phyloP scores from a whole-genome alignment of 345 rosid species.

The Salix arbutifolia region DNA sequence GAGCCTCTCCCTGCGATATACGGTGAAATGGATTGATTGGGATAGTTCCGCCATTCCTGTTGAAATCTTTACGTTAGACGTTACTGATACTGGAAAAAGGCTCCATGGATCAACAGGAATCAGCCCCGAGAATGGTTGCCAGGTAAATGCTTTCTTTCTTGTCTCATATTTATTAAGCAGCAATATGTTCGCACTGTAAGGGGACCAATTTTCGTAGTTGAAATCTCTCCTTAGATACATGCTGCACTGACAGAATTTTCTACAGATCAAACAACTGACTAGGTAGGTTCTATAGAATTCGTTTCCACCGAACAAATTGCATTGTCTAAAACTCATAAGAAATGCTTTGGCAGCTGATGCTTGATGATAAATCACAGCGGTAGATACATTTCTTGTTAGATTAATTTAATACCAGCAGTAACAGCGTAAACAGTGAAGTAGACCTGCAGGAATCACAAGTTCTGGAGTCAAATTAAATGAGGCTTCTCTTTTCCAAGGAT shows the following conservation, averaged over 20 bases:
- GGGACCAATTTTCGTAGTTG: background rate
- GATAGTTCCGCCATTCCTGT: conserved; percentile 53
- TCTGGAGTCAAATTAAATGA: background rate
- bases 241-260: background rate
- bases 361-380: background rate
- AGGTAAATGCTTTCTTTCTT: conserved; percentile 30
- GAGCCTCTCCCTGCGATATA: conserved; percentile 56
- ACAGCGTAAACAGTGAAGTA: background rate
- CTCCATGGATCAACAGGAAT: conserved; percentile 29
- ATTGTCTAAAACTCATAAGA: background rate
- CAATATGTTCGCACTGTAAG: background rate
- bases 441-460: background rate
- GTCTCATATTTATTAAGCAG: background rate
- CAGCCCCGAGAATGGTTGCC: conserved; percentile 47
- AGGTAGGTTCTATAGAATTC: background rate
- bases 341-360: background rate
- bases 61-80: conserved; percentile 58
- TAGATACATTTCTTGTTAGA: background rate
- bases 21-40: conserved; percentile 70
- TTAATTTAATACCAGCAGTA: background rate
- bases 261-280: background rate
- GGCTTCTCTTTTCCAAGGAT: background rate
- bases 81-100: conserved; percentile 59
- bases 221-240: too few relatives aligned
- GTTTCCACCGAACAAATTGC: background rate